phyloP scores from a whole-genome alignment of 345 rosid genomes.

The Syzygium oleosum region DNA sequence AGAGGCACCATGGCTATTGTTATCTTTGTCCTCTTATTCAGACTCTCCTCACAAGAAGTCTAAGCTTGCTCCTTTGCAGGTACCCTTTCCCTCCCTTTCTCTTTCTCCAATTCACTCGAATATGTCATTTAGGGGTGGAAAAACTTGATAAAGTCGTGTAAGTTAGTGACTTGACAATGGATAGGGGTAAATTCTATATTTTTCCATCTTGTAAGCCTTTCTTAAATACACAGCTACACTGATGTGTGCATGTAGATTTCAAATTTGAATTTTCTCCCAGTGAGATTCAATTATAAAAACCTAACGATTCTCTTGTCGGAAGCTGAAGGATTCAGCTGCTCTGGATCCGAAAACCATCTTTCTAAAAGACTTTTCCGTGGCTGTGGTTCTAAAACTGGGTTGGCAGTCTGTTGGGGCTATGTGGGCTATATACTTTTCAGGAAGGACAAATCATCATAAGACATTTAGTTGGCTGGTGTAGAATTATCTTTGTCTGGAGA shows the following conservation, averaged over 20 bases:
- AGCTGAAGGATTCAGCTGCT: not conserved
- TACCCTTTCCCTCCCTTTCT: not conserved
- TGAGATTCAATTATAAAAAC: not conserved
- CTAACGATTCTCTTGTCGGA: not conserved
- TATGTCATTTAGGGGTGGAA: not conserved
- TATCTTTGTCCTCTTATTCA: slow-evolving; percentile 26
- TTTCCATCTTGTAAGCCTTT: not conserved
- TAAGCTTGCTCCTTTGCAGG: slow-evolving; percentile 60
- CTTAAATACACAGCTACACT: not conserved
- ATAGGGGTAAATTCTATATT: not conserved
- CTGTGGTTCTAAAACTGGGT: not conserved
- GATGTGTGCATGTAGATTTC: not conserved
- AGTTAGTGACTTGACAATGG: not conserved
- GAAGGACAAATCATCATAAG: not conserved
- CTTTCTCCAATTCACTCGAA: not conserved
- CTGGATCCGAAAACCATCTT: not conserved
- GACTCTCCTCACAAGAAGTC: slow-evolving; percentile 26
- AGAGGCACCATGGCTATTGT: slow-evolving; percentile 24
- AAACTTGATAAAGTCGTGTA: not conserved
- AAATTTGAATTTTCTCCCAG: not conserved
- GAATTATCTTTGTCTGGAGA: not conserved
- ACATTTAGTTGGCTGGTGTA: not conserved
- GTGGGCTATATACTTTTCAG: not conserved
- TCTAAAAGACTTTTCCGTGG: not conserved
- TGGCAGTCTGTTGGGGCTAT: not conserved